These are phyloP conservation scores for Podospora sp. DNA, from an alignment of 495 filamentous ascomycete genomes.

Conservation along the genomic window DNA sequence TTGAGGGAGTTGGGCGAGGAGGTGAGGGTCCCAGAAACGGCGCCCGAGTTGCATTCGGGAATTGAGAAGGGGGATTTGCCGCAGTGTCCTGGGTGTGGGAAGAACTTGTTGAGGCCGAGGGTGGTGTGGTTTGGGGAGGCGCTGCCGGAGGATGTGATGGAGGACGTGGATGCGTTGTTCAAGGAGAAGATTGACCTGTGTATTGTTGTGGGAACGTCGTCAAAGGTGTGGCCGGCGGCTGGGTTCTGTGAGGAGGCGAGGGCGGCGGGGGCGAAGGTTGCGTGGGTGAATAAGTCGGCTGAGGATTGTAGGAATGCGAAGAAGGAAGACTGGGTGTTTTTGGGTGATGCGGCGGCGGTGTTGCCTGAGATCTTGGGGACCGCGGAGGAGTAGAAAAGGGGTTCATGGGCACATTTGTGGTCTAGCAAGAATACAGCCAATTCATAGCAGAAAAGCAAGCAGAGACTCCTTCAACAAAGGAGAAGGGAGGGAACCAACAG, in stretches of 20 bases:
- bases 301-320: conserved; percentile 21
- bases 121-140: conserved; percentile 86
- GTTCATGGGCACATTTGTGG: too few species aligned
- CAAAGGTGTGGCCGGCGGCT: conserved; percentile 74
- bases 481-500: too few species aligned
- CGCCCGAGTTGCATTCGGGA: conserved; percentile 15
- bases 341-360: conserved; percentile 35
- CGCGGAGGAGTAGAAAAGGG: too few species aligned
- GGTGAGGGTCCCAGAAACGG: conserved; percentile 1
- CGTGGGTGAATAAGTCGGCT: conserved; percentile 73
- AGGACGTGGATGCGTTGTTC: conserved; percentile 65
- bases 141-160: conserved; percentile 61
- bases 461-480: too few species aligned
- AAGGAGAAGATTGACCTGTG: conserved; percentile 63
- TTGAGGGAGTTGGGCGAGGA: neutral
- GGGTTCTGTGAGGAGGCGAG: conserved; percentile 63
- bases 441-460: too few species aligned
- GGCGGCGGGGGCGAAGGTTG: conserved; percentile 67
- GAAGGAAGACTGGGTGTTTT: conserved; percentile 35
- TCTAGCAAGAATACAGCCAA: too few species aligned
- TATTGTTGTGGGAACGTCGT: conserved; percentile 79
- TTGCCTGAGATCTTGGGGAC: conserved; percentile 33
- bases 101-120: conserved; percentile 70
- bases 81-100: conserved; percentile 71
- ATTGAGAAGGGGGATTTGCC: conserved; percentile 58